Conservation (phyloP, 805 yeast genomes). For the Cyberlindnera nakhonratchasimensis region DNA sequence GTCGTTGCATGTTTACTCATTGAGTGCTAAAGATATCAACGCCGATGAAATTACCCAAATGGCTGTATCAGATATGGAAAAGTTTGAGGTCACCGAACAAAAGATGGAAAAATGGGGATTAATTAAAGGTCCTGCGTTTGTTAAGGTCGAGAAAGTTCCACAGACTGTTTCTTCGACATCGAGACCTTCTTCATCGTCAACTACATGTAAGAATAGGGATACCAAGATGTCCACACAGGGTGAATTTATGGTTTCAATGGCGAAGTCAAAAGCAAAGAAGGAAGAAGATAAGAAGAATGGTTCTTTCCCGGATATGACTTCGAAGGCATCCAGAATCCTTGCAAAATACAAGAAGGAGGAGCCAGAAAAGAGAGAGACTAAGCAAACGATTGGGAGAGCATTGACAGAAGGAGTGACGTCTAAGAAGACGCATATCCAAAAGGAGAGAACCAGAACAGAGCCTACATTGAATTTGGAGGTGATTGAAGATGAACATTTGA, state of each 20-base stretch:
- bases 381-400: constrained; percentile 1
- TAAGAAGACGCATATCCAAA: constrained; percentile 6
- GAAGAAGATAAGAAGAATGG: constrained; percentile 3
- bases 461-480: constrained; percentile 7
- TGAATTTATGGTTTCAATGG: constrained; percentile 2
- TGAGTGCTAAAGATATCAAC: constrained; percentile 26
- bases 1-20: constrained; percentile 39
- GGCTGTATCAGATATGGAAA: constrained; percentile 11
- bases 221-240: constrained; percentile 2
- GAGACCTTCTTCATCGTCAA: background rate
- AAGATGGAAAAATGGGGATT: constrained; percentile 25
- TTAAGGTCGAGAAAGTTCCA: constrained; percentile 1
- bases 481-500: constrained; percentile 13
- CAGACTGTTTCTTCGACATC: background rate
- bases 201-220: background rate
- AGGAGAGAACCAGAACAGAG: constrained; percentile 13
- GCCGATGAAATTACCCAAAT: constrained; percentile 18
- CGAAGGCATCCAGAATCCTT: constrained; percentile 1
- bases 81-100: constrained; percentile 10
- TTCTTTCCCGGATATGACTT: constrained; percentile 14
- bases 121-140: constrained; percentile 24
- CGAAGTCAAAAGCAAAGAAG: constrained; percentile 7
- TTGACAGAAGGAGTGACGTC: background rate
- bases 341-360: constrained; percentile 4
- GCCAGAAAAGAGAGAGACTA: constrained; percentile 14